Percentiles rank a stretch among this genome's conserved stretches.
phyloP scores from a whole-genome alignment of 176 grass and related monocot genomes.

The Avena eriantha region DNA sequence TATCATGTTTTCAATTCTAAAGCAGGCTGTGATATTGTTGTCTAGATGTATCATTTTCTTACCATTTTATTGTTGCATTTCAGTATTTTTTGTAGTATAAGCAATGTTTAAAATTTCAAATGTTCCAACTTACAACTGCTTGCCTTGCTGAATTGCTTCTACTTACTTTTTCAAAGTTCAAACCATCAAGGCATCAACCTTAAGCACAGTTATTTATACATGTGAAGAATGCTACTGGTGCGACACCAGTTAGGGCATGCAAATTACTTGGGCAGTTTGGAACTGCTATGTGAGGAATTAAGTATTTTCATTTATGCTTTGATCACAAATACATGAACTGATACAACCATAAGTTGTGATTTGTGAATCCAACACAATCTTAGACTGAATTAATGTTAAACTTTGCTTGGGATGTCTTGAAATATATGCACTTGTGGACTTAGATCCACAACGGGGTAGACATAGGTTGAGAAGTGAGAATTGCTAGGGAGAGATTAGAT shows the following conservation, averaged over 20 bases:
- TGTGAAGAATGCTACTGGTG: conserved; percentile 7
- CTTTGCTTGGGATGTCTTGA: conserved; percentile 15
- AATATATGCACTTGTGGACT: not conserved
- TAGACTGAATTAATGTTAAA: conserved; percentile 4
- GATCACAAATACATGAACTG: not conserved
- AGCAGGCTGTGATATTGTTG: conserved; percentile 10
- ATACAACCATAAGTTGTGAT: conserved; percentile 11
- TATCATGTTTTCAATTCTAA: conserved; percentile 19
- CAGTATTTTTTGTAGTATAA: conserved; percentile 1
- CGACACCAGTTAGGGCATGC: not conserved
- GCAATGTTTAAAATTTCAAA: not conserved
- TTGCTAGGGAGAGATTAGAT: too few species aligned
- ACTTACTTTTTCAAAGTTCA: conserved; percentile 1
- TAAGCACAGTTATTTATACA: conserved; percentile 20
- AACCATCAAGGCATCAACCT: not conserved
- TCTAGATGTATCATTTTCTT: conserved; percentile 30
- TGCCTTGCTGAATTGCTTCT: not conserved
- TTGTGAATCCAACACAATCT: conserved; percentile 3
- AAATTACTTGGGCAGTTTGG: not conserved
- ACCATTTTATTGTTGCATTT: conserved; percentile 17
- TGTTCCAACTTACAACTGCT: conserved; percentile 16
- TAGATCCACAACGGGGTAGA: too few species aligned
- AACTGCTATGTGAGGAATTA: not conserved
- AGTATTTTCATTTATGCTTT: conserved; percentile 23
- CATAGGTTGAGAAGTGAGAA: too few species aligned